phyloP scores from a whole-genome alignment of 2,329 filamentous ascomycete species.

The Macroventuria anomochaeta region DNA sequence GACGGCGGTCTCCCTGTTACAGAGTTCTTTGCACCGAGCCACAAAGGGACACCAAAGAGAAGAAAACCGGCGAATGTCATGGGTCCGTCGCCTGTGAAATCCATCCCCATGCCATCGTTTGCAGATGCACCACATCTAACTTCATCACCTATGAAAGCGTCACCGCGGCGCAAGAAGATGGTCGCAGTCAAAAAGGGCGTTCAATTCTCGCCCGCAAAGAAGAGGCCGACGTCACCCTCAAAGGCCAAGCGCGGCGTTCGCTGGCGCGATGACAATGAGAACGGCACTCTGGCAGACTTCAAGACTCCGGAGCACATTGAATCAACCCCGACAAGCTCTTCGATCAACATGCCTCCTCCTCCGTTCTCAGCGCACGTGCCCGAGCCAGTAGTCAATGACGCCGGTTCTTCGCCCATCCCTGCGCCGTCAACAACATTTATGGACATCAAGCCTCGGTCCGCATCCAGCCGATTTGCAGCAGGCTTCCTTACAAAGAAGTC shows the following conservation, averaged over 20 bases:
- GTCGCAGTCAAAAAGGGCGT: conserved; percentile 71
- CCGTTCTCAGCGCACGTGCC: conserved; percentile 52
- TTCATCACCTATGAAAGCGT: conserved; percentile 73
- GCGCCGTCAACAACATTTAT: conserved; percentile 65
- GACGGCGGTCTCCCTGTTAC: conserved; percentile 71
- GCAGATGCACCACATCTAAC: conserved; percentile 50
- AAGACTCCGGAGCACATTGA: conserved; percentile 80
- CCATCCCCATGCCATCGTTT: conserved; percentile 39
- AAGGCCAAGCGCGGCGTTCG: conserved; percentile 77
- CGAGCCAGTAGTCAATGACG: conserved; percentile 36
- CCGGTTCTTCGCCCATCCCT: conserved; percentile 64
- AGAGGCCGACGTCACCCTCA: conserved; percentile 63
- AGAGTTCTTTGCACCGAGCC: conserved; percentile 73
- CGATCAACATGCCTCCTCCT: conserved; percentile 61
- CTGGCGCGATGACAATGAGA: conserved; percentile 90
- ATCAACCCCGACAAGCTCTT: conserved; percentile 63
- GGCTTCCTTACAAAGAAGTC: conserved; percentile 78
- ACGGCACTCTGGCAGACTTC: conserved; percentile 86
- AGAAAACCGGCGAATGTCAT: conserved; percentile 59
- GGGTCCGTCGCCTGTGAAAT: conserved; percentile 57
- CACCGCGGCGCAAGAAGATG: conserved; percentile 79
- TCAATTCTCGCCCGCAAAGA: conserved; percentile 81
- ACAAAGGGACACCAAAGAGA: conserved; percentile 78
- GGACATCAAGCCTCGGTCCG: conserved; percentile 59
- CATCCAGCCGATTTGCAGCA: conserved; percentile 79